phyloP scores from a whole-genome alignment of 164 flowering plant species.

The Magnolia kwangsiensis region DNA sequence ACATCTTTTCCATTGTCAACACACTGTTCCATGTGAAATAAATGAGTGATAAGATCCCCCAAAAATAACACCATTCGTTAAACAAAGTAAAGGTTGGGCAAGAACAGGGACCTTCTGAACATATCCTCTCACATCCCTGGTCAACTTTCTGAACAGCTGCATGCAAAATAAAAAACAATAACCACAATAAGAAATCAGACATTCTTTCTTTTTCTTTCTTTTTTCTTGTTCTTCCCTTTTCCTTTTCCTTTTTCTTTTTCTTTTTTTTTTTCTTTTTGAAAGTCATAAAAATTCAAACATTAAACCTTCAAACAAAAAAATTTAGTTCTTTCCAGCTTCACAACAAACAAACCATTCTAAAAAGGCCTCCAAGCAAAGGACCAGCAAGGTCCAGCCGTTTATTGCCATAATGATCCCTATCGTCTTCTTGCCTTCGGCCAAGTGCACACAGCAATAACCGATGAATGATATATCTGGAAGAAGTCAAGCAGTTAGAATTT shows the following conservation, averaged over 20 bases:
- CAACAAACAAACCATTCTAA: slow-evolving; percentile 68
- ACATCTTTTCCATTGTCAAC: slow-evolving; percentile 98
- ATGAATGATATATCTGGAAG: slow-evolving; percentile 78
- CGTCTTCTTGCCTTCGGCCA: slow-evolving; percentile 97
- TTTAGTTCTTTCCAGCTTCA: background rate
- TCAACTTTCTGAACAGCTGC: slow-evolving; percentile 93
- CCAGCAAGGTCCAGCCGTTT: slow-evolving; percentile 99
- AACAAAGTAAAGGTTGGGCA: background rate
- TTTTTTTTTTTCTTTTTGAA: background rate
- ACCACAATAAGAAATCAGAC: no score
- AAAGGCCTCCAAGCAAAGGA: slow-evolving; percentile 92
- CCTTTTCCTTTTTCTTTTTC: no score
- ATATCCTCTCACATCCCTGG: slow-evolving; percentile 90
- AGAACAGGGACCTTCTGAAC: slow-evolving; percentile 71
- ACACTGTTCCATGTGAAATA: slow-evolving; percentile 46
- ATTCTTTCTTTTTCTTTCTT: no score
- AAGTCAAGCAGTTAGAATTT: background rate
- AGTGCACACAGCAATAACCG: slow-evolving; percentile 89
- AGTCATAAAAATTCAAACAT: background rate
- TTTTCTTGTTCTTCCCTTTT: background rate
- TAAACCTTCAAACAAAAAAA: background rate
- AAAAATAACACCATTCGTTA: background rate
- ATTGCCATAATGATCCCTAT: slow-evolving; percentile 97
- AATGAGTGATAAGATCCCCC: slow-evolving; percentile 5
- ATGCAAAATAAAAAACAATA: slow-evolving; percentile 11